Conservation (phyloP, 768 basidiomycete genomes). For the Boletus subparvulus region DNA sequence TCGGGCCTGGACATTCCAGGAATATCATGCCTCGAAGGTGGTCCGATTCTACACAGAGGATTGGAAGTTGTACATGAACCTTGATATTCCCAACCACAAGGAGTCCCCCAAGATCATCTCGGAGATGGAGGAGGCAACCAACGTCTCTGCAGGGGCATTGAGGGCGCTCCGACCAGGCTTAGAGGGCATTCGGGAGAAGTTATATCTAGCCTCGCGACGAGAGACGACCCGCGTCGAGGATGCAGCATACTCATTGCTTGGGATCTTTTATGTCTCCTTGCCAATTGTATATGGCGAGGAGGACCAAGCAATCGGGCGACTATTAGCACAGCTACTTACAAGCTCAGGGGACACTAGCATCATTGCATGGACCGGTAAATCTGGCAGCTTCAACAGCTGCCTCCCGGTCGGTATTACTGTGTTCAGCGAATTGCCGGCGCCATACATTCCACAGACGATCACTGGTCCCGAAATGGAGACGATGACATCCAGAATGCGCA, state of each 20-base stretch:
- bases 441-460: not conserved
- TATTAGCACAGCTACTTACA: constrained; percentile 4
- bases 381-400: not conserved
- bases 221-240: constrained; percentile 9
- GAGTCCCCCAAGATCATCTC: not conserved
- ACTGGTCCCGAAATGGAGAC: too few species aligned
- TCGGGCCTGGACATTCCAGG: too few species aligned
- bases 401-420: too few species aligned
- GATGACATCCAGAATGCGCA: not conserved
- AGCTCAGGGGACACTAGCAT: constrained; percentile 4
- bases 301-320: constrained; percentile 1
- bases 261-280: constrained; percentile 1
- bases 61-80: too few species aligned
- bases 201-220: constrained; percentile 9
- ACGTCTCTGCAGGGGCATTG: not conserved
- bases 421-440: too few species aligned
- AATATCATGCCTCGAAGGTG: too few species aligned
- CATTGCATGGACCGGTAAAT: constrained; percentile 10
- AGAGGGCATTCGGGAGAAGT: constrained; percentile 9
- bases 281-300: constrained; percentile 13
- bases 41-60: too few species aligned
- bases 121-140: constrained; percentile 10
- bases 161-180: constrained; percentile 2
- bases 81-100: not conserved
- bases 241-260: constrained; percentile 5